phyloP scores from a whole-genome alignment of 2,329 filamentous ascomycete species.

The Talaromyces sp. region DNA sequence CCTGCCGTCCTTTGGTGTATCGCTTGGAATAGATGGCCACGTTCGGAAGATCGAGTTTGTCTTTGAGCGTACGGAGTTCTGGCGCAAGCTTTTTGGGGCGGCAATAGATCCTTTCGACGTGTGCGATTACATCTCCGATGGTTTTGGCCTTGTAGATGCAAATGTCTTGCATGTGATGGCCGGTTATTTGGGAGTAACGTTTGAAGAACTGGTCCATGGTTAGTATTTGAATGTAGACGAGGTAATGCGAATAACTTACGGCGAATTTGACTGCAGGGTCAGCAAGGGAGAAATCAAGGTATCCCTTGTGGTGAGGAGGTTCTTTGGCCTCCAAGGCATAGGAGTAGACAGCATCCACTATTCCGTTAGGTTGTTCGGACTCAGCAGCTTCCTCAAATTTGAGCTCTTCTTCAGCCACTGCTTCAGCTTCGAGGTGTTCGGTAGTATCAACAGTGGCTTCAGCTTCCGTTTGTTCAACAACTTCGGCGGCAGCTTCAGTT shows the following conservation, averaged over 20 bases:
- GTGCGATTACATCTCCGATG: conserved; percentile 54
- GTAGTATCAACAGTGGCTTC: background rate
- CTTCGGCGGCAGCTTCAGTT: background rate
- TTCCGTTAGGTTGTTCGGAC: background rate
- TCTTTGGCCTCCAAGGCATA: background rate
- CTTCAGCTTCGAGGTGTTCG: background rate
- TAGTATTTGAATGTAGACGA: background rate
- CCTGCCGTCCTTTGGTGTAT: conserved; percentile 68
- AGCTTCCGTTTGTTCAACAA: background rate
- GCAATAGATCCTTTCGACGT: conserved; percentile 40
- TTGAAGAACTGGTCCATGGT: conserved; percentile 65
- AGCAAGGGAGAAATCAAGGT: conserved; percentile 57
- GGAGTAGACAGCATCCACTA: conserved; percentile 1
- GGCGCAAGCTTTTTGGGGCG: conserved; percentile 54
- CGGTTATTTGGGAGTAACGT: conserved; percentile 76
- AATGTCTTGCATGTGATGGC: conserved; percentile 69
- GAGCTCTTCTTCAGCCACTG: background rate
- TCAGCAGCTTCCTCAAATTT: background rate
- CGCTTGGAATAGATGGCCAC: conserved; percentile 64
- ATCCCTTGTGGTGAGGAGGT: conserved; percentile 45
- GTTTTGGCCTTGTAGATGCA: conserved; percentile 58
- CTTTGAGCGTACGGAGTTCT: conserved; percentile 45
- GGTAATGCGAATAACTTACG: conserved; percentile 51
- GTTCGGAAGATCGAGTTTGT: conserved; percentile 61
- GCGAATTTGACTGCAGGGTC: conserved; percentile 67